Base-by-base conservation (phyloP, 2,329 filamentous ascomycete genomes). In the Didymella exigua region DNA sequence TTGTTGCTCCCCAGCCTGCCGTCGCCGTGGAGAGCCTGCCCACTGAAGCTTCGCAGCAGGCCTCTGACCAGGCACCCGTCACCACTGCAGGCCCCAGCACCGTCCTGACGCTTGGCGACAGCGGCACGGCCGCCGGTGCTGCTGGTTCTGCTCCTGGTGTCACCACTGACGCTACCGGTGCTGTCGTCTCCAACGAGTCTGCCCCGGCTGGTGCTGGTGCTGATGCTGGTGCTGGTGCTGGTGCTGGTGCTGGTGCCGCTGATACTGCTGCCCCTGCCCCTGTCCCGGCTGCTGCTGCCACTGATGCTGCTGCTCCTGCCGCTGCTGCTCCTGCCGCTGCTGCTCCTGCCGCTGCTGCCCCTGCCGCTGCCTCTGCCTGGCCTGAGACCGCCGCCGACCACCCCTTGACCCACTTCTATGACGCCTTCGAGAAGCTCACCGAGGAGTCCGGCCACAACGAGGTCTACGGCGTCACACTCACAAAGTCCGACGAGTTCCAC, bases 391-490 rank as follows among this genome's bases (percentile, higher is more conserved):
- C 62, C 4, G 62, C 69, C 38, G 72, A 76, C 9, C 76, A 75
- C 60, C 76, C 72, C 11, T 78, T 90, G 29, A 73, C 75, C 46
- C 78, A 83, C 58, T 81, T 92, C 59, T 83, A 85, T 58, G 78
- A 79, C 9, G 79, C 80, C 26, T 80, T 93, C 29, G 77, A 83
- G 5, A 74, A 79, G 6, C 83, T 92, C 56, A 75, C 86, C 56
- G 76, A 78, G 43, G 79, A 81, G 55, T 78, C 84, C 46, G 81
- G 77, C 14, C 83, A 96, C 76, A 78, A 78, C 46, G 92, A 97
- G 80, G 90, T 97, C 82, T 98, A 93, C 86, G 93, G 93, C 43
- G 86, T 97, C 49, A 79, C 83, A 27, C 84, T 97, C 38, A 61
- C 65, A 41, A 63, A 66, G 14, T 62, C 68, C 33, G 70, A 71